These are phyloP conservation scores for Ogataea thermomethanolica DNA, from an alignment of 805 yeast species.

Conservation along the genomic window DNA sequence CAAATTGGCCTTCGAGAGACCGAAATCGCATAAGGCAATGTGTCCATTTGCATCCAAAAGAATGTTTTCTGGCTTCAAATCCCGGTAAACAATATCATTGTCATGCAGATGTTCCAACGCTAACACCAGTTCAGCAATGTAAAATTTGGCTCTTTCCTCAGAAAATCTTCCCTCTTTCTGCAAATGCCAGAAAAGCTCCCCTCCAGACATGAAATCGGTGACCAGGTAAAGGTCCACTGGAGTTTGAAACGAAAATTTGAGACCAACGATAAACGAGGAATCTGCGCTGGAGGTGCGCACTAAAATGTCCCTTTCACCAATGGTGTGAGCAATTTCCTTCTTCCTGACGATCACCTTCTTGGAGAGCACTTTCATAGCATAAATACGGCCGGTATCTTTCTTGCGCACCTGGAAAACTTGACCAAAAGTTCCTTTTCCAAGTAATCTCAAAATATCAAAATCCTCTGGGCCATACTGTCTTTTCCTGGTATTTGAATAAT, in stretches of 20 bases:
- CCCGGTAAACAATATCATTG: slow-evolving; percentile 94
- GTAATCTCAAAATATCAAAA: slow-evolving; percentile 82
- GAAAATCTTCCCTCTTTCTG: slow-evolving; percentile 94
- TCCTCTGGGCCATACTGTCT: slow-evolving; percentile 90
- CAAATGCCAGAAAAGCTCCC: slow-evolving; percentile 72
- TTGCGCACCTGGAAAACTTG: slow-evolving; percentile 95
- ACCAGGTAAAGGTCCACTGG: slow-evolving; percentile 88
- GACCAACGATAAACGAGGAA: slow-evolving; percentile 86
- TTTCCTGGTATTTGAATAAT: slow-evolving; percentile 64
- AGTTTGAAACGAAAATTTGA: slow-evolving; percentile 95
- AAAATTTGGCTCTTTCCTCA: slow-evolving; percentile 93
- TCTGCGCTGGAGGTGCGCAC: slow-evolving; percentile 84
- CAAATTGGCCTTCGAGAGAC: slow-evolving; percentile 89
- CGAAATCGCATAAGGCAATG: slow-evolving; percentile 95
- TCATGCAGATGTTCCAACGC: slow-evolving; percentile 95
- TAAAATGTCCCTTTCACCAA: slow-evolving; percentile 92
- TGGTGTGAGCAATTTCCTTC: slow-evolving; percentile 96
- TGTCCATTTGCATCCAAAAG: slow-evolving; percentile 95
- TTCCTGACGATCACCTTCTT: slow-evolving; percentile 94
- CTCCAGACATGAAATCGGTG: slow-evolving; percentile 97
- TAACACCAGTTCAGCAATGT: slow-evolving; percentile 90
- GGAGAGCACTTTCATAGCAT: slow-evolving; percentile 95
- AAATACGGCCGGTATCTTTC: slow-evolving; percentile 82
- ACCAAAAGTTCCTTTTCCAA: slow-evolving; percentile 97
- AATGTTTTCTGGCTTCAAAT: slow-evolving; percentile 95